Evolutionary conservation across 1,139 yeast species (phyloP).

Genomic region (Geotrichum candidum): DNA sequence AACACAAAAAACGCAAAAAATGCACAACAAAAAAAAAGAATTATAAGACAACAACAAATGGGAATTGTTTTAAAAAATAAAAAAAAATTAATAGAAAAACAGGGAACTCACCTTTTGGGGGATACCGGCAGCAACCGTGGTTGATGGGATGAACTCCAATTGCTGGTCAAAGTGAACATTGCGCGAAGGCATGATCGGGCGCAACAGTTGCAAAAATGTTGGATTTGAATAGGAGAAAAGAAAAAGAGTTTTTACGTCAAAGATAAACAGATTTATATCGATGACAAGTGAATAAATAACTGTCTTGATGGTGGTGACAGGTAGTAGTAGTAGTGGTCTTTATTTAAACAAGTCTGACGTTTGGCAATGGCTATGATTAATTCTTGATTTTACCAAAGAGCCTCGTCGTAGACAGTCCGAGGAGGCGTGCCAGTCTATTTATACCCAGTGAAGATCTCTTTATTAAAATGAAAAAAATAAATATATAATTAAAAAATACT

Average conservation of each 20-base stretch:
- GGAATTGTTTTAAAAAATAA: neutral
- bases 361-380: no score
- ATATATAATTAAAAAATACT: neutral
- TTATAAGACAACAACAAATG: neutral
- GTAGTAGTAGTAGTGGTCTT: no score
- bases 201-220: neutral
- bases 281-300: no score
- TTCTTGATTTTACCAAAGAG: neutral
- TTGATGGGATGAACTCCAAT: neutral
- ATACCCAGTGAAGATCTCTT: neutral
- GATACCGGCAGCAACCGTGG: neutral
- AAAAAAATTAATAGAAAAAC: neutral
- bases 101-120: neutral
- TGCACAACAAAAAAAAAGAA: neutral
- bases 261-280: no score
- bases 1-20: neutral
- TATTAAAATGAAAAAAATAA: no score
- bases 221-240: neutral
- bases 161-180: neutral
- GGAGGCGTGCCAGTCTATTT: neutral
- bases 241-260: neutral
- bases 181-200: neutral
- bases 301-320: no score
- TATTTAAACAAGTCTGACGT: no score
- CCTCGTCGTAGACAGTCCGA: neutral